Base-by-base conservation (phyloP, 2,329 filamentous ascomycete species). In the Rhexocercosporidium sp. region DNA sequence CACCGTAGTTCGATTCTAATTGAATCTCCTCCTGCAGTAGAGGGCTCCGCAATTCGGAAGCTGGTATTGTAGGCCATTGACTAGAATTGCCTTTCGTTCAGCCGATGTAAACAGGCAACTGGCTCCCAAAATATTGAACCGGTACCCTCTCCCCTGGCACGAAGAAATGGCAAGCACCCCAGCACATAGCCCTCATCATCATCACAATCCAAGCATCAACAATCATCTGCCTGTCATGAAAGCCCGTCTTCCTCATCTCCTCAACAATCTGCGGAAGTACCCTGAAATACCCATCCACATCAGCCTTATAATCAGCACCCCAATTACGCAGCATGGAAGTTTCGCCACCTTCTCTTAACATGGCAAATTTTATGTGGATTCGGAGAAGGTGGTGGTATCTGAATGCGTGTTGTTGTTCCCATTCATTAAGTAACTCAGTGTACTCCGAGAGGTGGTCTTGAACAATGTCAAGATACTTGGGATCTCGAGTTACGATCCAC, bases 161-260 rank as follows among this genome's bases (percentile, higher is more conserved):
- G 51, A 72, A 72, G 51, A 70, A 71, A 41, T 73, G 70, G 22
- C 66, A 67, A 37, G 67, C 68, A 22, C 68, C 66, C 72, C 72
- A 73, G 20, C 70, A 73, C 39, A 71, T 63, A 12, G 66, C 70
- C 59, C 72, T 65, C 49, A 73, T 37, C 67, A 73, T 71, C 71
- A 73, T 72, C 12, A 61, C 54, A 37, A 69, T 46, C 68, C 71
- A 73, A 7, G 64, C 66, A 69, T 73, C 69, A 16, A 72, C 60
- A 68, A 70, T 62, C 61, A 59, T 60, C 61, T 69, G 41, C 27
- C 62, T 41, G 64, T 71, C 37, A 61, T 54, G 31, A 16, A 62
- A 67, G 12, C 66, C 67, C 20, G 62, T 57, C 63, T 64, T 68
- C 44, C 49, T 63, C 63, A 66, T 66, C 49, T 72, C 65, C n/a